A percentile compares a stretch with the other conserved stretches of the same genome.
These are phyloP conservation scores for Bondarzewia mesenterica DNA, from an alignment of 1,284 basidiomycete genomes.

Conservation along the genomic window DNA sequence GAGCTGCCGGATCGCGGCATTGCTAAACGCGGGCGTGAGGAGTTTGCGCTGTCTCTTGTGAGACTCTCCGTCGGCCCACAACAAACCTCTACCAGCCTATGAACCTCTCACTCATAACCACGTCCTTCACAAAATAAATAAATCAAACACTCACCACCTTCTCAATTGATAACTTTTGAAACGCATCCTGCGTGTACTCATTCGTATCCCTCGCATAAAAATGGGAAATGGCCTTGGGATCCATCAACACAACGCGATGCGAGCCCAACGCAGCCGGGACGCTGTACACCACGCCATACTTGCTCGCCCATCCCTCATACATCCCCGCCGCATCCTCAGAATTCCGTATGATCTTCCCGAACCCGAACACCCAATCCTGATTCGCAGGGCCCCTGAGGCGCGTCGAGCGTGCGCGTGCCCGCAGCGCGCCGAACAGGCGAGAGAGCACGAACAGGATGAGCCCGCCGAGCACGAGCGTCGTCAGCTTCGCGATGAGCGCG, in stretches of 20 bases:
- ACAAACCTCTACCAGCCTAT: neutral
- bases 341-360: too few relatives aligned
- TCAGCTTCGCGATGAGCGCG: too few relatives aligned
- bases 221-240: neutral
- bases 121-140: neutral
- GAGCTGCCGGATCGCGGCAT: slow-evolving; percentile 28
- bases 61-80: neutral
- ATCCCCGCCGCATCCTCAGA: neutral
- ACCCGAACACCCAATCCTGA: too few relatives aligned
- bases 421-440: too few relatives aligned
- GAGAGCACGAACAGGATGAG: too few relatives aligned
- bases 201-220: neutral
- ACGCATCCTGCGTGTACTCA: neutral
- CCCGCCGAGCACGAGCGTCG: too few relatives aligned
- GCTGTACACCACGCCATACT: neutral
- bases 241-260: neutral
- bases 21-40: slow-evolving; percentile 32
- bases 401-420: too few relatives aligned
- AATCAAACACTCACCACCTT: neutral
- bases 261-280: neutral
- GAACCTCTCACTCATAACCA: neutral
- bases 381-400: too few relatives aligned
- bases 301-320: neutral
- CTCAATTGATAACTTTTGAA: neutral
- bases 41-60: slow-evolving; percentile 31